Evolutionary conservation across 1,284 basidiomycete species (phyloP), one percentile per base, ranked within the genome.

Genomic region (Cerioporus squamosus): DNA sequence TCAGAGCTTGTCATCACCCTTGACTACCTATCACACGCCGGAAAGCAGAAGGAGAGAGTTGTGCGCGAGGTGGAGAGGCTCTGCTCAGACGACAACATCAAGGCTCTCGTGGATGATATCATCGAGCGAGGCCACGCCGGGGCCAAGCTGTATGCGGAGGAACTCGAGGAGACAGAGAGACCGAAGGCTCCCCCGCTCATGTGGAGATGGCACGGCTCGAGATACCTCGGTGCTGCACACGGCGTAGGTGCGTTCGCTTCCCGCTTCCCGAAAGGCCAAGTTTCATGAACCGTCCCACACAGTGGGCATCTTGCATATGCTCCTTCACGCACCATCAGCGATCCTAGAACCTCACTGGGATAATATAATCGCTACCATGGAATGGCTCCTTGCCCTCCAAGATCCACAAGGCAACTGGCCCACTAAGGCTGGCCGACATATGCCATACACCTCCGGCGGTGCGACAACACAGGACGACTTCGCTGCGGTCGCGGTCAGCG

Each of bases 171-270:
- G 59, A 29, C 66, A 57, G 36, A 65, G 24, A 20, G 61, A 22
- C 52, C 29, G 44, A 54, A 20, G 38, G 57, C 62, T 3, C 75
- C 79, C 1, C 76, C 80, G 5, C 72, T 85, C 31, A 84, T 84
- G 82, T 85, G 83, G 84, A 73, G 70, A 9, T 85, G 83, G 83
- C 79, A 82, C 62, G 73, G 75, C 17, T 82, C 79, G 64, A 72
- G 78, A 22, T 85, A 85, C 63, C 69, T 85, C 2, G 84, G 84
- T 48, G 82, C 72, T 12, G 82, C 81, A 5, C 83, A 86, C 70
- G 84, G 84, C 18, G 73, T 83, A 53, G 80, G 83, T 81, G 55
- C 53, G 81, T 73, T 26, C 18, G 9, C 8, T 10, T 24, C 24
- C 24, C 18, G 18, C 43, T 23, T 33, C 15, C 20, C 22, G 26